Conservation (phyloP, 805 yeast genomes). For the Dipodascus geniculatus region DNA sequence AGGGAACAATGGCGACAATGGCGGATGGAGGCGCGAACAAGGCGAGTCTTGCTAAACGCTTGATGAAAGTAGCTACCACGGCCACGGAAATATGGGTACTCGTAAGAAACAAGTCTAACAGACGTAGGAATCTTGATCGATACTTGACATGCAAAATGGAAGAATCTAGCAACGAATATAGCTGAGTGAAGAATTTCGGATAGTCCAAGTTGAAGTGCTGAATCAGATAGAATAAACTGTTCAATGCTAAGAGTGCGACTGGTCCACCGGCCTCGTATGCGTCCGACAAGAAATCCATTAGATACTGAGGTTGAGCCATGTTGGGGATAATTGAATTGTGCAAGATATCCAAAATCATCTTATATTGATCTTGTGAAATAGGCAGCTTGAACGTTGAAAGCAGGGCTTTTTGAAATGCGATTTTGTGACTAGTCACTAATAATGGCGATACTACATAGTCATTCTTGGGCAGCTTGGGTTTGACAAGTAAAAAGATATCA, state of each 20-base stretch:
- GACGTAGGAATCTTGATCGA: conserved; percentile 77
- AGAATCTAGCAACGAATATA: conserved; percentile 70
- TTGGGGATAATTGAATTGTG: conserved; percentile 81
- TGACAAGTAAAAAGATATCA: conserved; percentile 9
- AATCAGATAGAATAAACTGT: conserved; percentile 81
- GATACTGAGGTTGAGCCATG: conserved; percentile 62
- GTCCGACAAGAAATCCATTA: conserved; percentile 91
- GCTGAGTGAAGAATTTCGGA: conserved; percentile 76
- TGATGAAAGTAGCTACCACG: conserved; percentile 81
- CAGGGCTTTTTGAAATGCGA: conserved; percentile 63
- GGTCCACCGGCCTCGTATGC: conserved; percentile 57
- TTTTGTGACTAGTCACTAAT: conserved; percentile 37
- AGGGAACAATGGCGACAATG: conserved; percentile 78
- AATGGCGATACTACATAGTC: conserved; percentile 28
- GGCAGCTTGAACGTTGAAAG: conserved; percentile 41
- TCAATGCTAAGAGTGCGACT: conserved; percentile 66
- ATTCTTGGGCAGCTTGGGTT: conserved; percentile 14
- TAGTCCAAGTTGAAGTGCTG: conserved; percentile 74
- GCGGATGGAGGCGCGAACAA: conserved; percentile 80
- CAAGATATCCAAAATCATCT: conserved; percentile 52
- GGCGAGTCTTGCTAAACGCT: conserved; percentile 63
- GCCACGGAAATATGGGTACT: conserved; percentile 80
- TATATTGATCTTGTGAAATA: conserved; percentile 45
- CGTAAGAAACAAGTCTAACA: conserved; percentile 72
- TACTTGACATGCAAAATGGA: conserved; percentile 65